Percentiles rank a stretch among this genome's conserved stretches.
Conservation (phyloP, 1,139 yeast genomes). For the Zygoascus hellenicus region DNA sequence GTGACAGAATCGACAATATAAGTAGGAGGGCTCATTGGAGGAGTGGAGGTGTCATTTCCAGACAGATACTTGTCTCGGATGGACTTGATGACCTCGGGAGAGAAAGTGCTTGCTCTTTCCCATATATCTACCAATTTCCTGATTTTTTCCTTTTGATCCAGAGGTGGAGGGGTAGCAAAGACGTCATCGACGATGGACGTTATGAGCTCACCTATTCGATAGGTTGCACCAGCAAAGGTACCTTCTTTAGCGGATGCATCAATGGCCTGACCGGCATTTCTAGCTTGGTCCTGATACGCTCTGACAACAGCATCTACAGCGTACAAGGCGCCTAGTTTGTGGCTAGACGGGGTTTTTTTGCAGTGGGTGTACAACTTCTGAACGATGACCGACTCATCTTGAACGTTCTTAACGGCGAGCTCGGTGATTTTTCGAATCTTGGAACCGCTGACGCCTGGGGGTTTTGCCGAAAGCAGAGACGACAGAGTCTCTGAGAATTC, state of each 20-base stretch:
- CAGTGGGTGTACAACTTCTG: conserved; percentile 61
- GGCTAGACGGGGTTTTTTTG: conserved; percentile 68
- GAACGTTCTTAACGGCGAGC: conserved; percentile 65
- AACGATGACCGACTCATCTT: conserved; percentile 53
- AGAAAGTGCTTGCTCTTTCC: conserved; percentile 81
- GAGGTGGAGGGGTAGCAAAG: conserved; percentile 22
- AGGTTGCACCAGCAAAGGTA: conserved; percentile 68
- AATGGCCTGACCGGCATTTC: conserved; percentile 44
- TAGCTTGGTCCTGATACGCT: conserved; percentile 73
- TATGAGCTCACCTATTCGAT: conserved; percentile 33
- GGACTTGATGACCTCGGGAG: conserved; percentile 46
- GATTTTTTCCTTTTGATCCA: conserved; percentile 52
- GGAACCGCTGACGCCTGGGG: conserved; percentile 94
- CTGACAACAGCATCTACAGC: conserved; percentile 90
- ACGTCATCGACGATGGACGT: conserved; percentile 32
- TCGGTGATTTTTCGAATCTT: conserved; percentile 84
- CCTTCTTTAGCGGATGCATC: conserved; percentile 52
- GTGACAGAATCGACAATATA: conserved; percentile 2
- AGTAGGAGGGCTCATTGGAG: conserved; percentile 12
- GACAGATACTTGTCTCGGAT: conserved; percentile 22
- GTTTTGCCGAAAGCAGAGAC: conserved; percentile 68
- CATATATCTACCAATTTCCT: conserved; percentile 85
- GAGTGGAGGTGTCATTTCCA: conserved; percentile 10
- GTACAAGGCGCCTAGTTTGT: conserved; percentile 85
- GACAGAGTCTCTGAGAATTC: conserved; percentile 66